A percentile compares a stretch with the other conserved stretches of the same genome.
These are phyloP conservation scores for Globisporangium abappressorium DNA, from an alignment of 352 stramenopile species.

Conservation along the genomic window DNA sequence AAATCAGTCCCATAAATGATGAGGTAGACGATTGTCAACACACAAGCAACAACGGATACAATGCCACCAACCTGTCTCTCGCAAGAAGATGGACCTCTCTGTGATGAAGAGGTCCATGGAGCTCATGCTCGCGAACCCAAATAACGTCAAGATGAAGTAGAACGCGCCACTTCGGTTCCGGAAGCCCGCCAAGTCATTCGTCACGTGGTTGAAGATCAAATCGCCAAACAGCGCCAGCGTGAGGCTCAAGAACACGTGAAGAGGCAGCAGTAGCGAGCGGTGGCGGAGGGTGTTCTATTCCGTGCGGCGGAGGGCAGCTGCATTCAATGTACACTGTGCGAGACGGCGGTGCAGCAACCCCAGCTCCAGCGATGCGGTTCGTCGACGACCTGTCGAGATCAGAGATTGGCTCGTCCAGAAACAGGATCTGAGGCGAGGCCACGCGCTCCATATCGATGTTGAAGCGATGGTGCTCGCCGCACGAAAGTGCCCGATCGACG, in stretches of 20 bases:
- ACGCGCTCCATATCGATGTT: conserved; percentile 94
- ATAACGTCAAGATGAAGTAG: conserved; percentile 86
- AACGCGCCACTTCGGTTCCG: conserved; percentile 84
- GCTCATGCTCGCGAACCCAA: conserved; percentile 81
- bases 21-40: too few relatives aligned
- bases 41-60: too few relatives aligned
- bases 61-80: conserved; percentile 53
- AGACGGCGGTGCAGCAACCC: conserved; percentile 14
- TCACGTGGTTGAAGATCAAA: conserved; percentile 80
- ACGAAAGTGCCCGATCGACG: conserved; percentile 33
- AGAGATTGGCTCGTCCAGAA: conserved; percentile 91
- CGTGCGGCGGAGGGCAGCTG: conserved; percentile 63
- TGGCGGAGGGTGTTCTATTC: conserved; percentile 73
- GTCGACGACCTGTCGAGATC: conserved; percentile 90
- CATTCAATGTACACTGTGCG: conserved; percentile 58
- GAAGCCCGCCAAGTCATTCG: conserved; percentile 79
- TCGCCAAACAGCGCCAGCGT: conserved; percentile 60
- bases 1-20: too few relatives aligned
- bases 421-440: conserved; percentile 81
- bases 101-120: conserved; percentile 84
- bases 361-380: conserved; percentile 55
- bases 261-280: conserved; percentile 51
- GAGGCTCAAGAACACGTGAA: conserved; percentile 61
- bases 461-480: conserved; percentile 90
- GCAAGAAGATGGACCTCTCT: conserved; percentile 72